Evolutionary conservation across 331 rosid species (phyloP).

Genomic region (Cucumis variabilis): DNA sequence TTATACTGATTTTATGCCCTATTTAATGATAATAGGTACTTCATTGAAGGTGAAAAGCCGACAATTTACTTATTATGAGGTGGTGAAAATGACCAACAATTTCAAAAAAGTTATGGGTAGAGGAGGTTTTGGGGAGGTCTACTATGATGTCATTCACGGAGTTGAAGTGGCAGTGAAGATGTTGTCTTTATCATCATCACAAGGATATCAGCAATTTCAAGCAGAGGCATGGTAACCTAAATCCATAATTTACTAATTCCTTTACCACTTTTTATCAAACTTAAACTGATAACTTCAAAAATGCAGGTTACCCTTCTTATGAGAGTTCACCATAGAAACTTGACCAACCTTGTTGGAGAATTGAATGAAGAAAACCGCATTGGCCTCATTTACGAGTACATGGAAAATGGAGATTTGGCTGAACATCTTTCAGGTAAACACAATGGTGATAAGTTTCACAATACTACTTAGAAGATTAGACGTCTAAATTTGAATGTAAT

Average conservation of each 20-base stretch:
- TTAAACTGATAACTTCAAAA: neutral
- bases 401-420: constrained; percentile 33
- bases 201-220: constrained; percentile 63
- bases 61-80: constrained; percentile 53
- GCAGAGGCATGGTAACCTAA: constrained; percentile 52
- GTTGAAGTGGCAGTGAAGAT: constrained; percentile 68
- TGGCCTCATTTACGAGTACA: constrained; percentile 35
- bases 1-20: neutral
- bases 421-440: constrained; percentile 33
- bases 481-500: neutral
- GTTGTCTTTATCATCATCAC: constrained; percentile 48
- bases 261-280: neutral
- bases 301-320: constrained; percentile 57
- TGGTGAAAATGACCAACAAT: constrained; percentile 55
- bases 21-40: neutral
- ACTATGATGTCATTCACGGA: constrained; percentile 48
- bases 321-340: constrained; percentile 38
- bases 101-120: constrained; percentile 55
- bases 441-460: neutral
- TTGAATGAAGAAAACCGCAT: constrained; percentile 22
- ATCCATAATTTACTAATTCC: neutral
- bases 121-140: constrained; percentile 71
- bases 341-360: constrained; percentile 36
- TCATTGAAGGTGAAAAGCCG: constrained; percentile 39
- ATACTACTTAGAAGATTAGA: neutral